These are phyloP conservation scores for Atalantia buxifolia DNA, from an alignment of 345 rosid genomes.

Conservation along the genomic window DNA sequence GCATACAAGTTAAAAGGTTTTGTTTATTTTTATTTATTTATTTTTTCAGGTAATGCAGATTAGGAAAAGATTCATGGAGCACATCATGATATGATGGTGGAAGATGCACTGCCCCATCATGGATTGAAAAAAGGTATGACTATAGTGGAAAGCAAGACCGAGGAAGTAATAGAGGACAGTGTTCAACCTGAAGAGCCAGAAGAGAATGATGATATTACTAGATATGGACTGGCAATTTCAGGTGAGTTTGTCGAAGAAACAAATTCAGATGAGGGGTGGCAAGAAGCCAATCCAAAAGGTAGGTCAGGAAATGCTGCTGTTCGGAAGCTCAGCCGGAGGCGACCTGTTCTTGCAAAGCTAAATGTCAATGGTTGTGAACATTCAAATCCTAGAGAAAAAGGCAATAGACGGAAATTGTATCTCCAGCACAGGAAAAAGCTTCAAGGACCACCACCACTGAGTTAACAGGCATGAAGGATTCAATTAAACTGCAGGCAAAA, in stretches of 20 bases:
- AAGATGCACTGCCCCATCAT: slow-evolving; percentile 24
- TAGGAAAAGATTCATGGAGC: slow-evolving; percentile 34
- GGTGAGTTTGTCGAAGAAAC: slow-evolving; percentile 35
- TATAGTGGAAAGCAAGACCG: slow-evolving; percentile 13
- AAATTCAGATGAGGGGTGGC: slow-evolving; percentile 66
- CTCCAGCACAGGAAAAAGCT: slow-evolving; percentile 28
- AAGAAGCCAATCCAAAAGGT: slow-evolving; percentile 55
- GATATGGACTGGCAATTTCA: slow-evolving; percentile 7
- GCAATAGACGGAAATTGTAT: slow-evolving; percentile 16
- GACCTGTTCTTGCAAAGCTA: slow-evolving; percentile 36
- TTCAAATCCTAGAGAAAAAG: slow-evolving; percentile 24
- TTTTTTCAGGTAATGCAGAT: slow-evolving; percentile 44
- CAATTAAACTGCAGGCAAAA: slow-evolving; percentile 23
- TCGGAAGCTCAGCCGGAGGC: slow-evolving; percentile 35
- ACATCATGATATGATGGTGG: slow-evolving; percentile 29
- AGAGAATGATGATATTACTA: slow-evolving; percentile 14
- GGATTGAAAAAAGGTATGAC: slow-evolving; percentile 13
- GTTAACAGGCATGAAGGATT: slow-evolving; percentile 22
- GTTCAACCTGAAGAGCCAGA: slow-evolving; percentile 27
- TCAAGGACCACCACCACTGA: slow-evolving; percentile 29
- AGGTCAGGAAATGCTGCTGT: slow-evolving; percentile 36
- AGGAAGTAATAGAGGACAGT: slow-evolving; percentile 12
- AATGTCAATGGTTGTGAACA: slow-evolving; percentile 29
- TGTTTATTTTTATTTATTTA: not conserved
- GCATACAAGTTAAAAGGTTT: too few species aligned